Base-by-base conservation (phyloP, 2,329 filamentous ascomycete genomes). In the Dactylellina cionopaga region DNA sequence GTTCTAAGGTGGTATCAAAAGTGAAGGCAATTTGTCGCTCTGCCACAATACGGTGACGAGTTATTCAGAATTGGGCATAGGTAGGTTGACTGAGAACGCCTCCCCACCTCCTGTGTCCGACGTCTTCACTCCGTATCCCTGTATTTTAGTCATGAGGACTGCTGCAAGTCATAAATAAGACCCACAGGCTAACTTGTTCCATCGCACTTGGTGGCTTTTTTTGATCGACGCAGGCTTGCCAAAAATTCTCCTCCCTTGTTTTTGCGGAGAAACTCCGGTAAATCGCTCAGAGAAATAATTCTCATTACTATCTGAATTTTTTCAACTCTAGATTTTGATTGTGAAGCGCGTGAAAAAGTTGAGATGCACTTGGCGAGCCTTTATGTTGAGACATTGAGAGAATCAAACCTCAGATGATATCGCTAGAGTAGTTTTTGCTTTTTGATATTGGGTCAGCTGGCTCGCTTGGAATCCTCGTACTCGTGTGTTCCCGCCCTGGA, bases 251-350 rank as follows among this genome's bases (percentile, higher is more conserved):
- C 7, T 59, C 43, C 66, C 66, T 39, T 58, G 58, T 35, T 24
- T 31, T 46, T 71, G 66, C 66, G 66, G 66, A 71, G 66, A 71
- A 71, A 71, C 66, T 71, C 66, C 66, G 66, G 66, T 71, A 71
- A 71, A 71, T 71, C 66, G 64, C 66, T 58, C 66, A 69, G 19
- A 11, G 22, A 37, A 19, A 37, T n/a, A 1, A 25, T 9, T 68
- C 24, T 46, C 13, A 17, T 58, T 22, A 19, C 39, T 27, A 41
- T 37, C 15, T 24, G 11, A 17, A 22, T 56, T 11, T 56, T 31
- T 49, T 41, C n/a, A 11, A n/a, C 33, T 29, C 49, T 29, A 43
- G 31, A 24, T 55, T 33, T 10, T 43, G 19, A 2, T 31, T 43
- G 27, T 11, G 13, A 31, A 35, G 17, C 7, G 15, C 10, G 31